These are phyloP conservation scores for Saccharomycopsis capsularis DNA, from an alignment of 805 yeast genomes.

Conservation along the genomic window DNA sequence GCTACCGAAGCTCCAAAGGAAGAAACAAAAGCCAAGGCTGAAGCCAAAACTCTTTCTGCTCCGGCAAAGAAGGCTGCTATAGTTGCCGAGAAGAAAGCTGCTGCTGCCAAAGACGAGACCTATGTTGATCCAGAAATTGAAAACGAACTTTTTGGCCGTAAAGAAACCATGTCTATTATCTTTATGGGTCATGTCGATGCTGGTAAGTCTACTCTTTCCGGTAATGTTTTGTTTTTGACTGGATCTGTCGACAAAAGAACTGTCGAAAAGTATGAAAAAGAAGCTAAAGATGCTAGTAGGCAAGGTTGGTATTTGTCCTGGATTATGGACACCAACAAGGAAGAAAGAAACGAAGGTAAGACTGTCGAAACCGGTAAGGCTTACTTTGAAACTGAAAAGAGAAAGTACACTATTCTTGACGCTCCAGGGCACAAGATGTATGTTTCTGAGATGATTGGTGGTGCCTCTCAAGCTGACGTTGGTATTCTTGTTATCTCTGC, in stretches of 20 bases:
- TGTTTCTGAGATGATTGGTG: slow-evolving; percentile 98
- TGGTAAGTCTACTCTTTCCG: slow-evolving; percentile 99
- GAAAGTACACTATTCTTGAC: slow-evolving; percentile 95
- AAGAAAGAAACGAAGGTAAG: slow-evolving; percentile 98
- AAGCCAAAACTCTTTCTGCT: slow-evolving; percentile 17
- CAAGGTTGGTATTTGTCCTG: slow-evolving; percentile 99
- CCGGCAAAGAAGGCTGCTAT: slow-evolving; percentile 23
- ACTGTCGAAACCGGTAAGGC: slow-evolving; percentile 99
- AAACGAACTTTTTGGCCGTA: slow-evolving; percentile 91
- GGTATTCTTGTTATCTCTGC: slow-evolving; percentile 97
- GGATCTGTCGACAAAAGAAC: slow-evolving; percentile 99
- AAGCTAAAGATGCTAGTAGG: slow-evolving; percentile 98
- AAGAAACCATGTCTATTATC: slow-evolving; percentile 92
- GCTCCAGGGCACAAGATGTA: slow-evolving; percentile 99
- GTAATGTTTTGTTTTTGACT: slow-evolving; percentile 85
- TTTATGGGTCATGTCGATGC: slow-evolving; percentile 99
- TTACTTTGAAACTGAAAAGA: slow-evolving; percentile 93
- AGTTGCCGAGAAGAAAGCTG: slow-evolving; percentile 23
- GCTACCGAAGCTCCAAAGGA: slow-evolving; percentile 20
- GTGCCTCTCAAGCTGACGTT: slow-evolving; percentile 99
- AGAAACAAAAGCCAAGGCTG: slow-evolving; percentile 19
- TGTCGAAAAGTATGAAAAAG: slow-evolving; percentile 95
- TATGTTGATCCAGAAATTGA: slow-evolving; percentile 81
- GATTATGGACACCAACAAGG: slow-evolving; percentile 99
- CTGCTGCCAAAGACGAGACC: slow-evolving; percentile 42